Evolutionary conservation across 345 rosid species (phyloP), one percentile per base, ranked within the genome.

Genomic region (Eucalyptus regnans): DNA sequence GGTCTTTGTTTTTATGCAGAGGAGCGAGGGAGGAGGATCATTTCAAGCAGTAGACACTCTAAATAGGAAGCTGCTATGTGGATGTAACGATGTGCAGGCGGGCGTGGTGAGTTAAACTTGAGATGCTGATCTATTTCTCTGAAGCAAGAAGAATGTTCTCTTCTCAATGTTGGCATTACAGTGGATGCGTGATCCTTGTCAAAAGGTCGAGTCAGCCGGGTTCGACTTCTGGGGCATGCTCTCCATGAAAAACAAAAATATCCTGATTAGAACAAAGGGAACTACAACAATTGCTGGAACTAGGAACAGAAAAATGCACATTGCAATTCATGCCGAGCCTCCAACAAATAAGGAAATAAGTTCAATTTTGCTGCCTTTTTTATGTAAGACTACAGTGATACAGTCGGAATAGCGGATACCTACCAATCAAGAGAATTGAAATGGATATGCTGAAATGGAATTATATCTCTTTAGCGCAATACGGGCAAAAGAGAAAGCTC

Each of bases 41-140:
- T 94, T 95, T 88, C 93, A 95, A 89, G 95, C 95, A 41, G 88
- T 92, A 51, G 97, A 95, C 89, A 90, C 92, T 17, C 92, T 95
- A 50, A 95, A 95, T 86, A 96, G 95, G 68, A 88, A 92, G 90
- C 90, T 95, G 41, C 41, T 41, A 51, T 95, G 96, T 51, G 96
- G 94, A 14, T 92, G 94, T 66, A 91, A 92, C 86, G 91, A 94
- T 86, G 33, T 94, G 33, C 93, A 92, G 71, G 90, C 91, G 14
- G 92, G 93, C 87, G 89, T 10, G 90, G 93, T 92, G 46, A 89
- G 68, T 44, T 64, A 10, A 76, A 41, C 83, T 20, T 5, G 52
- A 90, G 91, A 20, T 79, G 29, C 86, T 16, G 80, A 2, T 29
- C 5, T 20, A 41, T 37, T 22, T 41, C 83, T 37, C 46, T 20